A percentile compares a stretch with the other conserved stretches of the same genome.
These are phyloP conservation scores for Termitomyces sp. DNA, from an alignment of 768 basidiomycete genomes.

Conservation along the genomic window DNA sequence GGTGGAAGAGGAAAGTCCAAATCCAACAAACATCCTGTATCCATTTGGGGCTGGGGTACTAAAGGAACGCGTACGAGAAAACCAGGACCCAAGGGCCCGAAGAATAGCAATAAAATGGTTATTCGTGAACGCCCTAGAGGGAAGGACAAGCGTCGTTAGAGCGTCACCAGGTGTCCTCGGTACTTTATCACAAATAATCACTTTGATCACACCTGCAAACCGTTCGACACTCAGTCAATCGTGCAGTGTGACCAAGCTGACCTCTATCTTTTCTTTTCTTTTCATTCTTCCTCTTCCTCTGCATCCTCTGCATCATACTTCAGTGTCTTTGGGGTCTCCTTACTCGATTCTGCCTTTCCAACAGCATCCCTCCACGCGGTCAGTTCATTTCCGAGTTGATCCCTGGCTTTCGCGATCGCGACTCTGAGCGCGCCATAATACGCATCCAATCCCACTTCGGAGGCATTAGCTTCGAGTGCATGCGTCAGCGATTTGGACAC, in stretches of 20 bases:
- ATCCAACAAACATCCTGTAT: slow-evolving; percentile 90
- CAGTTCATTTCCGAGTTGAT: slow-evolving; percentile 57
- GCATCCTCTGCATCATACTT: slow-evolving; percentile 36
- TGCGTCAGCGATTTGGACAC: slow-evolving; percentile 18
- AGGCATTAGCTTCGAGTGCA: slow-evolving; percentile 12
- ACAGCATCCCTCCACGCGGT: slow-evolving; percentile 74
- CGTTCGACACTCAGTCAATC: background rate
- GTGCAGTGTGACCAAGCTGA: slow-evolving; percentile 4
- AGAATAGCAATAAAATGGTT: slow-evolving; percentile 85
- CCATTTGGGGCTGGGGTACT: slow-evolving; percentile 89
- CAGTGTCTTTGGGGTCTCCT: slow-evolving; percentile 43
- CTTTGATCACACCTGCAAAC: background rate
- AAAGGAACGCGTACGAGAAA: slow-evolving; percentile 92
- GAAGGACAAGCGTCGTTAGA: slow-evolving; percentile 42
- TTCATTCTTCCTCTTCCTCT: slow-evolving; percentile 43
- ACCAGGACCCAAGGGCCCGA: slow-evolving; percentile 86
- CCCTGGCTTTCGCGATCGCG: slow-evolving; percentile 48
- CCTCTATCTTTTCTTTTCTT: slow-evolving; percentile 16
- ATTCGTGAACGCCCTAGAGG: slow-evolving; percentile 81
- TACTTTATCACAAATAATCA: slow-evolving; percentile 7
- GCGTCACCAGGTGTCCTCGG: slow-evolving; percentile 4
- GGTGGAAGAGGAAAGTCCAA: slow-evolving; percentile 98
- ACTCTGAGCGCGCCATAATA: slow-evolving; percentile 50
- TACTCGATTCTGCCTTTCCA: slow-evolving; percentile 56
- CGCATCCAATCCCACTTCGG: slow-evolving; percentile 19